A percentile compares a stretch with the other conserved stretches of the same genome.
These are phyloP conservation scores for Suillus sp. DNA, from an alignment of 768 basidiomycete genomes.

Conservation along the genomic window DNA sequence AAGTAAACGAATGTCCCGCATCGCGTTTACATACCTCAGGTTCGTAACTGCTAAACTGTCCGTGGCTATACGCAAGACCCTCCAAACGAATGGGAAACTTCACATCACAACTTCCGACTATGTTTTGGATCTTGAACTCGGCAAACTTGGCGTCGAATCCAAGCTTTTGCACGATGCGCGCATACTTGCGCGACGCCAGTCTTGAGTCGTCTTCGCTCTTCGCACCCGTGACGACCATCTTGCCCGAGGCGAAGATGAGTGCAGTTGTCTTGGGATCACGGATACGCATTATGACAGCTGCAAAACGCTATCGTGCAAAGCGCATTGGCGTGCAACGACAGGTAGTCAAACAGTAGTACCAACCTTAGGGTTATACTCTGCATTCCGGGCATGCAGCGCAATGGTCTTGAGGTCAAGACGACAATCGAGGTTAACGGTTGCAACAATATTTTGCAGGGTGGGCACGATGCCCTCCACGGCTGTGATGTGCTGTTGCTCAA, in stretches of 20 bases:
- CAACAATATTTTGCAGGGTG: slow-evolving; percentile 99
- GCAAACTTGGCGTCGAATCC: slow-evolving; percentile 99
- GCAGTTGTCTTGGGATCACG: slow-evolving; percentile 99
- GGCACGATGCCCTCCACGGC: slow-evolving; percentile 98
- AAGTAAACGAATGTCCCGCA: neutral
- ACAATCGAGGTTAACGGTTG: slow-evolving; percentile 97
- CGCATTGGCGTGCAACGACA: slow-evolving; percentile 60
- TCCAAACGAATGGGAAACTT: slow-evolving; percentile 98
- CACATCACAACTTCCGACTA: slow-evolving; percentile 97
- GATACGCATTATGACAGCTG: slow-evolving; percentile 99
- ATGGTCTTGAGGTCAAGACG: slow-evolving; percentile 98
- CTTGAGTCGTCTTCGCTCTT: slow-evolving; percentile 99
- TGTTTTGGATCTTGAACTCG: slow-evolving; percentile 99
- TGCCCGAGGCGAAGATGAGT: slow-evolving; percentile 98
- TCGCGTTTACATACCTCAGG: slow-evolving; percentile 72
- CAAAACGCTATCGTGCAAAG: slow-evolving; percentile 91
- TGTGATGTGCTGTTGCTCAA: slow-evolving; percentile 93
- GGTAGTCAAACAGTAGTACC: slow-evolving; percentile 46
- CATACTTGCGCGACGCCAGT: slow-evolving; percentile 96
- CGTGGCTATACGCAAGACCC: slow-evolving; percentile 96
- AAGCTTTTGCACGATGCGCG: slow-evolving; percentile 98
- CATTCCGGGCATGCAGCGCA: slow-evolving; percentile 95
- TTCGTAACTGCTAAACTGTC: slow-evolving; percentile 96
- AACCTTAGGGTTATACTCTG: slow-evolving; percentile 99
- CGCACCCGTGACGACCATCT: slow-evolving; percentile 99